A percentile compares a stretch with the other conserved stretches of the same genome.
phyloP scores from a whole-genome alignment of 768 basidiomycete species.

The Suillus alpinus region DNA sequence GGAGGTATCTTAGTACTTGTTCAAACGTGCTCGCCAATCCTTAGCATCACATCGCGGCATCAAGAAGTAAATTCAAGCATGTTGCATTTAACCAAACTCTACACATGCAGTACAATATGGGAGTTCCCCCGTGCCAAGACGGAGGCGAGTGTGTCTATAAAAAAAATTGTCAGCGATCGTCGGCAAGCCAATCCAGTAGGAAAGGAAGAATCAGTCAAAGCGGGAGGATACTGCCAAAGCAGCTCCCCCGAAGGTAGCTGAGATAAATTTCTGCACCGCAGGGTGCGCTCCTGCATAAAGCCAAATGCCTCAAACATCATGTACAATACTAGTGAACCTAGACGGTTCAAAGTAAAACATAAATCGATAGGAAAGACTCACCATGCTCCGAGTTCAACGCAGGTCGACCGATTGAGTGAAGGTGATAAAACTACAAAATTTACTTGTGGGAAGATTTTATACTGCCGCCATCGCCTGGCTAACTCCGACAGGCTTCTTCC shows the following conservation, averaged over 20 bases:
- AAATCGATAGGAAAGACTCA: constrained; percentile 18
- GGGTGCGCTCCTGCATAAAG: constrained; percentile 66
- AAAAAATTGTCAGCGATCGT: constrained; percentile 17
- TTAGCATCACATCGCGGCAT: not conserved
- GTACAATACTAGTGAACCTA: constrained; percentile 2
- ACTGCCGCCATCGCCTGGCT: constrained; percentile 3
- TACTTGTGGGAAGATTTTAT: constrained; percentile 18
- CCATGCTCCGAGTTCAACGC: constrained; percentile 7
- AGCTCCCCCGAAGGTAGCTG: constrained; percentile 82
- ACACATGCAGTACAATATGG: not conserved
- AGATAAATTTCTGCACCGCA: constrained; percentile 84
- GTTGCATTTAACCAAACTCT: not conserved
- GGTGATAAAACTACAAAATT: constrained; percentile 10
- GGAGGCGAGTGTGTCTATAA: constrained; percentile 5
- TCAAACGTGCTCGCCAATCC: too few species aligned
- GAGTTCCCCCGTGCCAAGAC: not conserved
- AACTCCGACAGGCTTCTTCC: constrained; percentile 30
- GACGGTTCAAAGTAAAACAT: not conserved
- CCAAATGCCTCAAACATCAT: constrained; percentile 96
- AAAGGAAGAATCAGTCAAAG: constrained; percentile 38
- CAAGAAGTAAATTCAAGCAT: not conserved
- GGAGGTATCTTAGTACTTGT: too few species aligned
- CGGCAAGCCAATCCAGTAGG: not conserved
- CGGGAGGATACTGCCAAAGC: constrained; percentile 43
- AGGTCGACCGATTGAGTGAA: constrained; percentile 5